These are phyloP conservation scores for Suillus luteus DNA, from an alignment of 768 basidiomycete genomes.

Conservation along the genomic window DNA sequence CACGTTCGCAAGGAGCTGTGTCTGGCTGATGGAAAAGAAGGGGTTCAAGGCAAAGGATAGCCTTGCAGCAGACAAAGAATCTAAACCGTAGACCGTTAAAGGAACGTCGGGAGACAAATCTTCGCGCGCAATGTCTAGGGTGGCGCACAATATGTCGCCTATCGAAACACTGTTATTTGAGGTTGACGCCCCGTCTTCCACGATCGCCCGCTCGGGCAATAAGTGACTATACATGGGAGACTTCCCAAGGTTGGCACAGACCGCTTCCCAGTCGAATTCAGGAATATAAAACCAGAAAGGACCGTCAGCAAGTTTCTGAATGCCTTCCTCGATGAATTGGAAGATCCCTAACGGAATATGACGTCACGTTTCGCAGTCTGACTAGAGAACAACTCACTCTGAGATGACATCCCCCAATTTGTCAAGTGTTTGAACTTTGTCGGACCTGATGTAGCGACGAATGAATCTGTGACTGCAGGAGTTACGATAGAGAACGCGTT, in stretches of 20 bases:
- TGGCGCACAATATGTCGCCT: conserved; percentile 19
- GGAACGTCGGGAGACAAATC: conserved; percentile 41
- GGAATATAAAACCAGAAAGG: conserved; percentile 34
- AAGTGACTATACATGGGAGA: conserved; percentile 26
- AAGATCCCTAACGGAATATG: conserved; percentile 24
- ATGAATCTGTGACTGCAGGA: conserved; percentile 36
- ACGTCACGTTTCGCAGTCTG: background rate
- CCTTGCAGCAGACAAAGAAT: conserved; percentile 43
- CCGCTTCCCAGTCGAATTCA: conserved; percentile 32
- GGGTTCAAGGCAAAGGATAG: conserved; percentile 37
- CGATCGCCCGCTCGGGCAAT: conserved; percentile 12
- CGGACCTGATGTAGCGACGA: background rate
- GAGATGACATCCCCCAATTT: conserved; percentile 1
- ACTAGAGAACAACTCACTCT: background rate
- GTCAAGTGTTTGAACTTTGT: background rate
- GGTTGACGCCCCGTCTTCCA: conserved; percentile 13
- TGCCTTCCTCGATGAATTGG: conserved; percentile 35
- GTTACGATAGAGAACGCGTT: conserved; percentile 37
- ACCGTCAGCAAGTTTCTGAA: conserved; percentile 28
- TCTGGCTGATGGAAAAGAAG: background rate
- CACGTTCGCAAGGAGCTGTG: conserved; percentile 2
- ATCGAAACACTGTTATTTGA: conserved; percentile 14
- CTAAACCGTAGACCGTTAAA: conserved; percentile 44
- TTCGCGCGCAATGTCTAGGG: conserved; percentile 34
- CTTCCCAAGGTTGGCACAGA: conserved; percentile 26